Evolutionary conservation across 441 rosid genomes (phyloP).

Genomic region (Gossypium davidsonii): DNA sequence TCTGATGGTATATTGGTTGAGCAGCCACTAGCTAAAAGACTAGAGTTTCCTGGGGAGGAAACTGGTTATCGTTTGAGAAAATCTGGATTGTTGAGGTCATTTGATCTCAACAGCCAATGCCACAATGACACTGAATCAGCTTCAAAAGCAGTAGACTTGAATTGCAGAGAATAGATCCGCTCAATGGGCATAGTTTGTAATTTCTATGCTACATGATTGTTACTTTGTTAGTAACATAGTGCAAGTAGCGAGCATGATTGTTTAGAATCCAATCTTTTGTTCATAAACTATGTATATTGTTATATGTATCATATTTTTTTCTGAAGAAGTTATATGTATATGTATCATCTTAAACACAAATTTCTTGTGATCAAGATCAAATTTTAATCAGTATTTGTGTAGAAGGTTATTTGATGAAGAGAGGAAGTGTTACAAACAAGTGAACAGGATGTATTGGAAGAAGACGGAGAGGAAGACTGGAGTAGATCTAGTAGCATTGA

Average conservation of each 20-base stretch:
- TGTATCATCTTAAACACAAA: no score
- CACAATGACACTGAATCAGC: conserved; percentile 35
- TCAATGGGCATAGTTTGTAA: conserved; percentile 12
- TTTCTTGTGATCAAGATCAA: no score
- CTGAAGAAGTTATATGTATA: no score
- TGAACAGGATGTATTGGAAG: no score
- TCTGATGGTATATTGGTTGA: conserved; percentile 35
- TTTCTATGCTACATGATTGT: not conserved
- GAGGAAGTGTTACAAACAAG: no score
- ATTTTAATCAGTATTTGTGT: no score
- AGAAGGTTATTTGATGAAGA: no score
- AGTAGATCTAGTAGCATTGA: no score
- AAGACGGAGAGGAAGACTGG: no score
- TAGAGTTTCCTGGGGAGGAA: conserved; percentile 14
- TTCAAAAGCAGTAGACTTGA: conserved; percentile 41
- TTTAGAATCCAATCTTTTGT: conserved; percentile 29
- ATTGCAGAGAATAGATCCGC: conserved; percentile 32
- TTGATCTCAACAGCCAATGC: conserved; percentile 55
- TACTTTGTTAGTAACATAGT: conserved; percentile 15
- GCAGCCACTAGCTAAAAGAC: conserved; percentile 37
- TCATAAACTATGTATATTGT: conserved; percentile 41
- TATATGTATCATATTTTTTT: no score
- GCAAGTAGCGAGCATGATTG: conserved; percentile 24
- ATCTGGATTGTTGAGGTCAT: conserved; percentile 16
- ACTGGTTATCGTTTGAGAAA: conserved; percentile 22